These are phyloP conservation scores for Leishmania amazonensis DNA, from an alignment of 208 protist genomes.

Conservation along the genomic window DNA sequence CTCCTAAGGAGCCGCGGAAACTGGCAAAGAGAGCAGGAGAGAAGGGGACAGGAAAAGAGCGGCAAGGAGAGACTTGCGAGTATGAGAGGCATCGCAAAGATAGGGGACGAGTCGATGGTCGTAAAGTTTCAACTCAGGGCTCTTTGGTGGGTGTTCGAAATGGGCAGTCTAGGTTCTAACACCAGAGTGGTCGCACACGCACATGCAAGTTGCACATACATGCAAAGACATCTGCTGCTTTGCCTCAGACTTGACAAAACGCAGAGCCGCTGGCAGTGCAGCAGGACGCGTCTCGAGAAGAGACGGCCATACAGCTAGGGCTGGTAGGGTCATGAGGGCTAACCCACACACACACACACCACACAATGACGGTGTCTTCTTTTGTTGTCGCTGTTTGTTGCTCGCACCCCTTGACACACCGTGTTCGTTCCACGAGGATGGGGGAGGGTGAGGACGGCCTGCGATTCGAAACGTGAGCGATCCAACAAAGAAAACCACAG, in stretches of 20 bases:
- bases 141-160: background rate
- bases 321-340: background rate
- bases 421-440: background rate
- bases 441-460: too few relatives aligned
- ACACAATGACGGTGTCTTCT: background rate
- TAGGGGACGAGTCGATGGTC: background rate
- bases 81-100: background rate
- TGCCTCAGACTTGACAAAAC: background rate
- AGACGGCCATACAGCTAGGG: background rate
- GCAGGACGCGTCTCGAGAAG: background rate
- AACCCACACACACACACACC: background rate
- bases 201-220: background rate
- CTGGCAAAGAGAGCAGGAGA: constrained; percentile 30
- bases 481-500: background rate
- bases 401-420: background rate
- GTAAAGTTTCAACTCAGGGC: background rate
- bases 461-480: background rate
- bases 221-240: background rate
- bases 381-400: background rate
- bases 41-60: background rate
- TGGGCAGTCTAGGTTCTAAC: background rate
- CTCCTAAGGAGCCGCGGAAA: constrained; percentile 80
- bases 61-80: background rate
- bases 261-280: background rate
- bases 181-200: background rate